Conservation (phyloP, 805 yeast species). For the Debaryomyces prosopidis region DNA sequence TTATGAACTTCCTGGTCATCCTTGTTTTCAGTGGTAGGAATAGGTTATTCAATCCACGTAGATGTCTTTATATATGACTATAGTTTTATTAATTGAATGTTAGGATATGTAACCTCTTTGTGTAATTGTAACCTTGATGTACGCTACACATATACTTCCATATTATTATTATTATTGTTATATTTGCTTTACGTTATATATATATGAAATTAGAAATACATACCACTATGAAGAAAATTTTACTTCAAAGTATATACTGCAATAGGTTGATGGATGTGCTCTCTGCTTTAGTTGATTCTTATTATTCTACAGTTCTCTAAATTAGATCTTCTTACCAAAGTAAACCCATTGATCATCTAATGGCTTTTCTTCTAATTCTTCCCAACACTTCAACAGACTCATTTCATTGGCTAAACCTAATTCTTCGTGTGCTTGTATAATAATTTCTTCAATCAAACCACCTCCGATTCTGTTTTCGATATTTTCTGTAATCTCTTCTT, state of each 20-base stretch:
- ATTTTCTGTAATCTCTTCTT: constrained; percentile 57
- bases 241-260: not conserved
- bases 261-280: not conserved
- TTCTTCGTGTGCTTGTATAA: constrained; percentile 84
- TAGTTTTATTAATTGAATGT: no score
- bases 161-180: no score
- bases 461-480: constrained; percentile 77
- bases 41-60: no score
- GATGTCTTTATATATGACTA: no score
- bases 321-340: constrained; percentile 63
- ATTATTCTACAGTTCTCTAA: not conserved
- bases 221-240: no score
- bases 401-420: constrained; percentile 64
- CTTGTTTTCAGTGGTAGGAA: no score
- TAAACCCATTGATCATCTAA: constrained; percentile 82
- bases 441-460: constrained; percentile 80
- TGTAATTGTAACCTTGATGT: no score
- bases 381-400: constrained; percentile 75
- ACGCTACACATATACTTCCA: no score
- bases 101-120: no score
- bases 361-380: constrained; percentile 76
- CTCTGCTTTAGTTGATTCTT: not conserved
- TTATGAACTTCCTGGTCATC: no score
- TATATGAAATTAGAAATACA: no score
- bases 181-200: no score